Evolutionary conservation across 1,139 yeast species (phyloP).

Genomic region (Diutina pseudorugosa): DNA sequence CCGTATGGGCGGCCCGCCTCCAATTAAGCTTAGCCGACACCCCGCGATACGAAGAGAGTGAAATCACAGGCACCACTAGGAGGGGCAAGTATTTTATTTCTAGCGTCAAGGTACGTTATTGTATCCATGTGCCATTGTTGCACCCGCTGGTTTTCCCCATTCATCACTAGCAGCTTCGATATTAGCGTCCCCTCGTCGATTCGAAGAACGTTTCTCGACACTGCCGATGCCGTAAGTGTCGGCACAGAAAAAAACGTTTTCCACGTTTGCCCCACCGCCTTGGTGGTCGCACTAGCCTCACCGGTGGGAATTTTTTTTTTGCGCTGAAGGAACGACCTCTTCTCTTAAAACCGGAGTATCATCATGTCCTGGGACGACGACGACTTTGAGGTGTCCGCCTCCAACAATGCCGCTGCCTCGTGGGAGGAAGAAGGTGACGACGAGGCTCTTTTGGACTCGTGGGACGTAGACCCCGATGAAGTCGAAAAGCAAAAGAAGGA

Average conservation of each 20-base stretch:
- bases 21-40: neutral
- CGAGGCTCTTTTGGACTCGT: constrained; percentile 64
- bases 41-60: neutral
- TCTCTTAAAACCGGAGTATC: neutral
- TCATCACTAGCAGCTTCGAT: too few species aligned
- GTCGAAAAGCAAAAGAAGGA: constrained; percentile 39
- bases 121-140: neutral
- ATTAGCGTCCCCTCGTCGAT: too few species aligned
- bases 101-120: neutral
- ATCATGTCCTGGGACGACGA: constrained; percentile 70
- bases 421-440: constrained; percentile 83
- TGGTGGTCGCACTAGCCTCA: neutral
- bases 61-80: neutral
- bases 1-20: neutral
- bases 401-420: constrained; percentile 34
- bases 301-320: neutral
- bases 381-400: constrained; percentile 65
- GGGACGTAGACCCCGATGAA: constrained; percentile 63
- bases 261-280: too few species aligned
- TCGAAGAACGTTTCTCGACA: too few species aligned
- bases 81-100: neutral
- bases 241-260: neutral
- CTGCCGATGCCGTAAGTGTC: neutral
- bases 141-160: too few species aligned
- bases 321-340: neutral